These are phyloP conservation scores for Candida silvatica DNA, from an alignment of 805 yeast genomes.

Conservation along the genomic window DNA sequence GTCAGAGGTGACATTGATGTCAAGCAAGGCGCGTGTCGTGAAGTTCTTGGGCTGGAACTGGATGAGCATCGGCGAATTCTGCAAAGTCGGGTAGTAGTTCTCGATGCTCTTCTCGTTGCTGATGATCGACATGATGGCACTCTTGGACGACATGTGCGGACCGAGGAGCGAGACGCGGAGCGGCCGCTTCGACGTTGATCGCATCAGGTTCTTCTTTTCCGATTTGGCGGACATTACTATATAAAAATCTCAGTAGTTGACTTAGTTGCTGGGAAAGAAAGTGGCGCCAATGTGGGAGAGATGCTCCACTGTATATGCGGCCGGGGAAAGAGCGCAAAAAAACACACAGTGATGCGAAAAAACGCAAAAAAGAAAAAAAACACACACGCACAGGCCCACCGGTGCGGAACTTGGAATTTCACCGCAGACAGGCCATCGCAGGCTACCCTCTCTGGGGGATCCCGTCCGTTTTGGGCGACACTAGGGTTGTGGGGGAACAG, in stretches of 20 bases:
- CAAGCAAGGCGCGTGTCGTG: constrained; percentile 34
- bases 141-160: constrained; percentile 23
- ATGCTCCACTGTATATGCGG: background rate
- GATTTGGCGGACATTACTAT: background rate
- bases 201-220: constrained; percentile 15
- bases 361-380: no score
- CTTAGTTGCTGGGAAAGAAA: background rate
- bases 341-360: no score
- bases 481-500: no score
- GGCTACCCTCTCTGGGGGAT: no score
- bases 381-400: no score
- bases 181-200: constrained; percentile 22
- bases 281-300: background rate
- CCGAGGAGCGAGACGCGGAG: constrained; percentile 24
- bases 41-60: constrained; percentile 38
- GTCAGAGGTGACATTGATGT: constrained; percentile 35
- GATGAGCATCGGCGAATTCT: constrained; percentile 49
- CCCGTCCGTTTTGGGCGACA: no score
- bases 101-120: constrained; percentile 32
- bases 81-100: constrained; percentile 68
- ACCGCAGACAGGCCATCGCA: no score
- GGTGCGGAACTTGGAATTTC: no score
- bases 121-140: constrained; percentile 23
- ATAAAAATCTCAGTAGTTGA: no score
- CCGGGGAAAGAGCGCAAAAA: no score